Evolutionary conservation across 768 basidiomycete genomes (phyloP).

Genomic region (Lactarius sp.): DNA sequence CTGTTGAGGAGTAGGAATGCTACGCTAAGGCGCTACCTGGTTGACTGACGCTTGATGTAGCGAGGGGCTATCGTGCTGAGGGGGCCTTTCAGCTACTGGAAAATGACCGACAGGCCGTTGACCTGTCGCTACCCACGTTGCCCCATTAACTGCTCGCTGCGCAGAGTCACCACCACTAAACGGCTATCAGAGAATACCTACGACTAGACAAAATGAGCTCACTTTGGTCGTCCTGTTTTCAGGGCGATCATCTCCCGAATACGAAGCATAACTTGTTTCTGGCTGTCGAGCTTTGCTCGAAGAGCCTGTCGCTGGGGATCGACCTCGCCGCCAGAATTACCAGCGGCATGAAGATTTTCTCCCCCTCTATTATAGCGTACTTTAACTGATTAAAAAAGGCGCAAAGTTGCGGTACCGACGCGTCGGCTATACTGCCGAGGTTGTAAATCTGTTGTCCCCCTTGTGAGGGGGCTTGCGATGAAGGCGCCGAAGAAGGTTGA

Average conservation of each 20-base stretch:
- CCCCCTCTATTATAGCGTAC: neutral
- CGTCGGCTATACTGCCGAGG: neutral
- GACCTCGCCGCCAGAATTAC: neutral
- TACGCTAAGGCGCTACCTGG: slow-evolving; percentile 3
- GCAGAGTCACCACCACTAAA: slow-evolving; percentile 13
- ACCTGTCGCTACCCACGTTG: neutral
- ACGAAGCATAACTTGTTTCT: slow-evolving; percentile 1
- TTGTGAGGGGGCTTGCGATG: slow-evolving; percentile 3
- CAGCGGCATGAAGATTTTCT: slow-evolving; percentile 3
- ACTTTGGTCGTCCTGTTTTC: slow-evolving; percentile 10
- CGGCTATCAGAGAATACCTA: neutral
- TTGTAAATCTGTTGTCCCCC: neutral
- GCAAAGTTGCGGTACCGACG: slow-evolving; percentile 1
- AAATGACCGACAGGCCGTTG: slow-evolving; percentile 11
- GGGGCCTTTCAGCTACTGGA: slow-evolving; percentile 10
- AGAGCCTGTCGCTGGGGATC: slow-evolving; percentile 8
- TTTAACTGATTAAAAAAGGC: neutral
- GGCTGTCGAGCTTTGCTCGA: neutral
- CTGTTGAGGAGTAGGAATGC: slow-evolving; percentile 17
- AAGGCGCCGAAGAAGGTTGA: slow-evolving; percentile 1
- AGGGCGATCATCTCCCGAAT: neutral
- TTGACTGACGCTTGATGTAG: slow-evolving; percentile 10
- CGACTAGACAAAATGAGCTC: neutral
- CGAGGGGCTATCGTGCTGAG: slow-evolving; percentile 16
- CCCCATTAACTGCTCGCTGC: slow-evolving; percentile 10